A percentile compares a stretch with the other conserved stretches of the same genome.
Conservation (phyloP, 805 yeast species). For the Gaillardinia entomophila region DNA sequence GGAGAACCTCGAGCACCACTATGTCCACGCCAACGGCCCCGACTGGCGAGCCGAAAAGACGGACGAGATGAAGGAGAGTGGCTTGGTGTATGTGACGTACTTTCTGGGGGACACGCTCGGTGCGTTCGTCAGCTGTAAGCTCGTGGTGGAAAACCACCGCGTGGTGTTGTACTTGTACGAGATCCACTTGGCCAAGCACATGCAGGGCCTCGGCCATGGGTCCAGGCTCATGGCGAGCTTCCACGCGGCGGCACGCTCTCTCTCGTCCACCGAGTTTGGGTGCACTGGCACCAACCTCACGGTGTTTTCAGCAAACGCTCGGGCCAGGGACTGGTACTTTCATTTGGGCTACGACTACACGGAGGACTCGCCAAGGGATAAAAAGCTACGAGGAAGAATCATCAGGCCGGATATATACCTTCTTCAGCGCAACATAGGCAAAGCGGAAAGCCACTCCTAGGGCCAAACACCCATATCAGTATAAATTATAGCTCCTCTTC, state of each 20-base stretch:
- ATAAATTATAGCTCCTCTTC: too few species aligned
- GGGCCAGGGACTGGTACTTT: constrained; percentile 40
- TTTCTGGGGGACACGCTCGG: constrained; percentile 10
- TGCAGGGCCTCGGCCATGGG: constrained; percentile 36
- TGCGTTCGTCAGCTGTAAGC: constrained; percentile 43
- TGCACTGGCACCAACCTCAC: constrained; percentile 37
- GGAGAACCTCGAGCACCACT: constrained; percentile 21
- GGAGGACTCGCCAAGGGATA: constrained; percentile 41
- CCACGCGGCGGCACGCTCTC: constrained; percentile 20
- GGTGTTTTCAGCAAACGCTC: constrained; percentile 42
- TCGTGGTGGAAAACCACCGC: constrained; percentile 34
- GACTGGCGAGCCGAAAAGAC: constrained; percentile 38
- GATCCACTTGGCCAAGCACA: constrained; percentile 39
- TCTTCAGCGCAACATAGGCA: too few species aligned
- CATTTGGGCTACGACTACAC: constrained; percentile 33
- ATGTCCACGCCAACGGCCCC: constrained; percentile 24
- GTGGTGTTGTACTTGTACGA: constrained; percentile 50
- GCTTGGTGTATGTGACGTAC: constrained; percentile 40
- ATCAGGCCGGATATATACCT: constrained; percentile 42
- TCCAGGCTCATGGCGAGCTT: constrained; percentile 27
- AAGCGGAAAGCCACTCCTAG: too few species aligned
- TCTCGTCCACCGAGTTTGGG: constrained; percentile 3
- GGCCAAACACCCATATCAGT: too few species aligned
- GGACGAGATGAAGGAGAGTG: constrained; percentile 43
- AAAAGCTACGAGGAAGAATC: constrained; percentile 25